phyloP scores from a whole-genome alignment of 2,329 filamentous ascomycete species.

The Leptographium galeiforme region DNA sequence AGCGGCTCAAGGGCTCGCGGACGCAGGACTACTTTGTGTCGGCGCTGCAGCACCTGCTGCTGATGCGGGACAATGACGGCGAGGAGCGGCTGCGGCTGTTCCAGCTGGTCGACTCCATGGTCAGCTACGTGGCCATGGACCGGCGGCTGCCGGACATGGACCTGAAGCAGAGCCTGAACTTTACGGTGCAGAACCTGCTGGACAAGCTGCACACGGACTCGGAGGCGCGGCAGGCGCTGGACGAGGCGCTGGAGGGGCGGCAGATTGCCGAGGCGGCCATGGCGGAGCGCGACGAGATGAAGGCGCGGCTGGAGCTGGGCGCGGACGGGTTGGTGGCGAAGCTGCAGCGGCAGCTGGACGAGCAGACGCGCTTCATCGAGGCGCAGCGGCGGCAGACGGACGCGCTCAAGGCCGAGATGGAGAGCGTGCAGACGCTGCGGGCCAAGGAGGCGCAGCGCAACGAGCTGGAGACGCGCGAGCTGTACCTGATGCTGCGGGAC shows the following conservation, averaged over 20 bases:
- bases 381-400: slow-evolving; percentile 78
- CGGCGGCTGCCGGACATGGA: slow-evolving; percentile 91
- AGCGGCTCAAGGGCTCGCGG: slow-evolving; percentile 67
- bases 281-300: slow-evolving; percentile 93
- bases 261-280: slow-evolving; percentile 93
- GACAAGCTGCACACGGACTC: slow-evolving; percentile 95
- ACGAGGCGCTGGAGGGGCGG: slow-evolving; percentile 79
- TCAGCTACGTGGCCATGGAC: slow-evolving; percentile 98
- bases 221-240: slow-evolving; percentile 80
- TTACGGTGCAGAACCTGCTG: slow-evolving; percentile 87
- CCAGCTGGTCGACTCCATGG: slow-evolving; percentile 95
- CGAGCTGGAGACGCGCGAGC: slow-evolving; percentile 86
- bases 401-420: slow-evolving; percentile 75
- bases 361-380: slow-evolving; percentile 82
- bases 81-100: slow-evolving; percentile 93
- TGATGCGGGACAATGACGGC: slow-evolving; percentile 81
- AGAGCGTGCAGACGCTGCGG: slow-evolving; percentile 71
- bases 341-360: slow-evolving; percentile 84
- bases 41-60: slow-evolving; percentile 83
- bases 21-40: slow-evolving; percentile 94
- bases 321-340: slow-evolving; percentile 90
- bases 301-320: slow-evolving; percentile 72
- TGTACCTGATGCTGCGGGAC: slow-evolving; percentile 96
- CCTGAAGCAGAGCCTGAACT: slow-evolving; percentile 92
- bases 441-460: slow-evolving; percentile 88